Evolutionary conservation across 2,329 filamentous ascomycete genomes (phyloP), one percentile per base, ranked within the genome.

Genomic region (Colletotrichum tropicale): DNA sequence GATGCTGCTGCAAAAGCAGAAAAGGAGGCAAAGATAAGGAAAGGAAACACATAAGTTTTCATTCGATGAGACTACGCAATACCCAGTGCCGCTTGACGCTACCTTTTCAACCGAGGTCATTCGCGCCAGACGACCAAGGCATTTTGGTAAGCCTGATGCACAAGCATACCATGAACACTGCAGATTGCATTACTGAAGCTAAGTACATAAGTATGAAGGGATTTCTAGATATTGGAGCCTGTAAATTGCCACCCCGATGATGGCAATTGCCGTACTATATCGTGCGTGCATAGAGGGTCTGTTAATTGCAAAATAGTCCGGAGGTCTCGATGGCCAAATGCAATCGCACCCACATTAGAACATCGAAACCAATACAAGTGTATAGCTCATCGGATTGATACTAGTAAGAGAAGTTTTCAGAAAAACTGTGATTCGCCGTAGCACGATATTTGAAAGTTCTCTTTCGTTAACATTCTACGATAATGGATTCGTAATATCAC

Each of bases 221-320:
- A 48, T n/a, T n/a, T 21, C n/a, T 48, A 8, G n/a, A 48, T 12
- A 21, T 0, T 21, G 21, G n/a, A 48, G 0, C 10, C 43, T 21
- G 18, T 48, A n/a, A 48, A 12, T 0, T 48, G 43, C 43, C n/a
- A 48, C 9, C 2, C n/a, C 10, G 43, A 1, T 10, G 38, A 12
- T 0, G n/a, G 43, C 0, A 13, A 3, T 48, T 0, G 43, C 18
- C 9, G 10, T 48, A 21, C 0, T n/a, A 48, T 21, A 21, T 0
- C n/a, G 1, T 0, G 15, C 43, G 10, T 6, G 18, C 18, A 48
- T 48, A 0, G 43, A 48, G 6, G 10, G 10, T 48, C 18, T n/a
- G n/a, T n/a, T 0, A 12, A 1, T 21, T 48, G n/a, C 9, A 0
- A 12, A 48, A n/a, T 4, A 0, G 38, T 48, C 38, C 1, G 0